Conservation (phyloP, 2,329 filamentous ascomycete genomes). For the Fusarium annulatum region DNA sequence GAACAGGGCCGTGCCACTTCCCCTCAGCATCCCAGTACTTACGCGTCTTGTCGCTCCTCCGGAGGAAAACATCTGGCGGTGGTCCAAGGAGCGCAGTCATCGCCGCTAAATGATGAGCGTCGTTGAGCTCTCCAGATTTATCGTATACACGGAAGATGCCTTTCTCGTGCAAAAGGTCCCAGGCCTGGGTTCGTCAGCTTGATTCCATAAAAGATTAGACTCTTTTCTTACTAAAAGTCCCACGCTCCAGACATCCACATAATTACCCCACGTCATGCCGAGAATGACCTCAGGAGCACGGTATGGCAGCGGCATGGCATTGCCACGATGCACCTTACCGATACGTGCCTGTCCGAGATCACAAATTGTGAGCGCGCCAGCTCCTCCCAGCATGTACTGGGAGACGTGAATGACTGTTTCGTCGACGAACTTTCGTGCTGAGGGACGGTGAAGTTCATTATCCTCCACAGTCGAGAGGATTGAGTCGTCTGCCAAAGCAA, state of each 20-base stretch:
- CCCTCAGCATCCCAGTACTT: constrained; percentile 46
- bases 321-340: constrained; percentile 36
- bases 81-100: constrained; percentile 46
- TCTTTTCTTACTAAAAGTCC: constrained; percentile 47
- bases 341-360: constrained; percentile 54
- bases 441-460: constrained; percentile 46
- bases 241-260: constrained; percentile 52
- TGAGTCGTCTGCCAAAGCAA: constrained; percentile 48
- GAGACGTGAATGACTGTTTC: constrained; percentile 48
- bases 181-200: constrained; percentile 16
- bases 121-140: constrained; percentile 36
- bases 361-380: constrained; percentile 47
- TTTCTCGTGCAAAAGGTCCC: constrained; percentile 41
- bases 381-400: constrained; percentile 47
- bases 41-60: constrained; percentile 28
- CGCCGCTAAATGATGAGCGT: constrained; percentile 45
- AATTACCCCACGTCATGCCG: constrained; percentile 48
- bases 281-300: constrained; percentile 54
- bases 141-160: constrained; percentile 43
- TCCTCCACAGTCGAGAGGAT: constrained; percentile 48
- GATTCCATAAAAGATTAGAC: accelerated
- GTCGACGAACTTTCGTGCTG: constrained; percentile 45
- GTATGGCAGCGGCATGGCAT: constrained; percentile 47
- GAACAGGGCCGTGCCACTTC: constrained; percentile 43
- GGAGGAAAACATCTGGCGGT: constrained; percentile 42